These are phyloP conservation scores for Solanum infundibuliforme DNA, from an alignment of 257 asterid species.

Conservation along the genomic window DNA sequence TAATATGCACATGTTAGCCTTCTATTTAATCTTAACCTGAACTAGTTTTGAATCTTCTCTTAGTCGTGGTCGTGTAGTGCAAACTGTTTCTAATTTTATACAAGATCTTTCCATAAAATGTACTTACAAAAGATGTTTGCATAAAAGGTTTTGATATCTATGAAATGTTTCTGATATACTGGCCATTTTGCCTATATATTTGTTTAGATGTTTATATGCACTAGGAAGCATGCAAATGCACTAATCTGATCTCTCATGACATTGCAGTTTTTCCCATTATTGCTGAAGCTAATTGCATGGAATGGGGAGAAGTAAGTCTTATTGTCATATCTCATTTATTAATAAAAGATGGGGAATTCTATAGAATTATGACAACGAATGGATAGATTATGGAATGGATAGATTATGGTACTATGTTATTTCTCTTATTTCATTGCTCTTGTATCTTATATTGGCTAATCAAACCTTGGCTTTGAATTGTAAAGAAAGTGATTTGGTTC, in stretches of 20 bases:
- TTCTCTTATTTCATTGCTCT: not conserved
- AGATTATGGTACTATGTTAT: not conserved
- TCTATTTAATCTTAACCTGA: not conserved
- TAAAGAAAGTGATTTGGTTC: not conserved
- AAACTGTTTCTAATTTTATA: not conserved
- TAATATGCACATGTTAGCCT: not conserved
- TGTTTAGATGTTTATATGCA: not conserved
- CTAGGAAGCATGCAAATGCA: not conserved
- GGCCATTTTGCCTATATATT: not conserved
- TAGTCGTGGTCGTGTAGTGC: not conserved
- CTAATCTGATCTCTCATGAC: slow-evolving; percentile 18
- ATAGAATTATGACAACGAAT: not conserved
- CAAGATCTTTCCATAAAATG: not conserved
- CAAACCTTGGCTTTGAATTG: not conserved
- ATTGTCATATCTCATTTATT: not conserved
- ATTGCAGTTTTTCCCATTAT: slow-evolving; percentile 83
- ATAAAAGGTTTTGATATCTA: not conserved
- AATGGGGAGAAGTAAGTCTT: slow-evolving; percentile 80
- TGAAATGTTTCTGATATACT: not conserved
- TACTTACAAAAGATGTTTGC: not conserved
- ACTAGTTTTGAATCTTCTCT: not conserved
- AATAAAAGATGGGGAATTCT: not conserved
- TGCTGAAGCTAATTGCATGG: slow-evolving; percentile 94
- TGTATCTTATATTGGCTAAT: not conserved
- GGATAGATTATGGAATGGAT: not conserved